Evolutionary conservation across 2,329 filamentous ascomycete species (phyloP).

Genomic region (Fusarium longipes): DNA sequence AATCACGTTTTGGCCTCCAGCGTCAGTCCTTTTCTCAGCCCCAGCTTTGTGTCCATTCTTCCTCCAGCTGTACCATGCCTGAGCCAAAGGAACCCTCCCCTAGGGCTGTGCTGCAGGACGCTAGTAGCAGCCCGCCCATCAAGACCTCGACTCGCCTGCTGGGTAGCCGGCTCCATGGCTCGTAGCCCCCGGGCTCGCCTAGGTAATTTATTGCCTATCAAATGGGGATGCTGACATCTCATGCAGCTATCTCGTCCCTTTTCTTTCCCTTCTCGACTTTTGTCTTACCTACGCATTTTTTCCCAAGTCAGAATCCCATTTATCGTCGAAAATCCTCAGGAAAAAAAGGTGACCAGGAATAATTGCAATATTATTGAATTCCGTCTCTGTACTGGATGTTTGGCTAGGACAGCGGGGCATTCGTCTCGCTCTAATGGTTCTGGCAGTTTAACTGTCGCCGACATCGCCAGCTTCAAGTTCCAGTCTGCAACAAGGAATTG

Average conservation of each 20-base stretch:
- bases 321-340: background rate
- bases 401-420: slow-evolving; percentile 13
- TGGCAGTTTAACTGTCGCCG: slow-evolving; percentile 29
- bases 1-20: slow-evolving; percentile 29
- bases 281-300: background rate
- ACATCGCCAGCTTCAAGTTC: slow-evolving; percentile 35
- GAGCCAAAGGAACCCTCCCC: slow-evolving; percentile 12
- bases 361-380: background rate
- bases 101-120: slow-evolving; percentile 42
- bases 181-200: slow-evolving; percentile 20
- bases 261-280: slow-evolving; percentile 16
- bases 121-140: slow-evolving; percentile 12
- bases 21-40: slow-evolving; percentile 25
- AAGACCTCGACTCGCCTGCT: slow-evolving; percentile 32
- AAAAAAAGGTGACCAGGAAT: background rate
- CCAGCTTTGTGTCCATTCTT: slow-evolving; percentile 15
- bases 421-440: slow-evolving; percentile 38
- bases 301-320: background rate
- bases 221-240: slow-evolving; percentile 41
- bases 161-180: slow-evolving; percentile 10
- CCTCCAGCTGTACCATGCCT: slow-evolving; percentile 12
- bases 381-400: slow-evolving; percentile 2
- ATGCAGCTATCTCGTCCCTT: slow-evolving; percentile 25
- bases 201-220: slow-evolving; percentile 44
- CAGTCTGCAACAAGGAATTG: slow-evolving; percentile 12